Percentiles rank a stretch among this genome's conserved stretches.
Evolutionary conservation across 2,329 filamentous ascomycete genomes (phyloP).

Genomic region (Alternaria viburni): DNA sequence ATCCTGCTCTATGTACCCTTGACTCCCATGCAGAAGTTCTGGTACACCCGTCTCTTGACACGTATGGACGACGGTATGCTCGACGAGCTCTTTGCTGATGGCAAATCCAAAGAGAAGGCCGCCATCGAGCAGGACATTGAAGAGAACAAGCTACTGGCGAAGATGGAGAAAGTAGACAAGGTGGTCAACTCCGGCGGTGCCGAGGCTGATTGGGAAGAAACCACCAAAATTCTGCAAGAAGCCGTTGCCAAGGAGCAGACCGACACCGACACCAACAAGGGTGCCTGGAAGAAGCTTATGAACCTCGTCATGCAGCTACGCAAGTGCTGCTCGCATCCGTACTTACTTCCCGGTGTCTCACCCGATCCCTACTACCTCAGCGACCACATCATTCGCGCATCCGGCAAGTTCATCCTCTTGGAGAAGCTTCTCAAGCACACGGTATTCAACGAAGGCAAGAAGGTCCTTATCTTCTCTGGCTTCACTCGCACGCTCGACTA

Average conservation of each 20-base stretch:
- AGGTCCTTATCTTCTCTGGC: slow-evolving; percentile 64
- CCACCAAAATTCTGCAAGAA: slow-evolving; percentile 97
- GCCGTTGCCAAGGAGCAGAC: slow-evolving; percentile 61
- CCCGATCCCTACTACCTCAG: slow-evolving; percentile 56
- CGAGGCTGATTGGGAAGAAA: slow-evolving; percentile 62
- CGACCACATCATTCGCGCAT: slow-evolving; percentile 57
- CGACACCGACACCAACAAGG: slow-evolving; percentile 38
- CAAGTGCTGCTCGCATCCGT: slow-evolving; percentile 63
- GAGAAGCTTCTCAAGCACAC: slow-evolving; percentile 59
- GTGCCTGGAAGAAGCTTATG: slow-evolving; percentile 58
- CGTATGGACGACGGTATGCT: slow-evolving; percentile 59
- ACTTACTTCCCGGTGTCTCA: slow-evolving; percentile 55
- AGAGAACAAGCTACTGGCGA: slow-evolving; percentile 43
- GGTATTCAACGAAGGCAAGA: slow-evolving; percentile 59
- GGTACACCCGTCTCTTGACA: slow-evolving; percentile 65
- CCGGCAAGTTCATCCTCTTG: slow-evolving; percentile 63
- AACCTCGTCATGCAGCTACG: slow-evolving; percentile 64
- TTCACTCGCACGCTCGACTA: slow-evolving; percentile 60
- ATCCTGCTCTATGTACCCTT: slow-evolving; percentile 64
- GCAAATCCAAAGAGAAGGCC: slow-evolving; percentile 53
- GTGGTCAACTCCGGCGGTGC: slow-evolving; percentile 16
- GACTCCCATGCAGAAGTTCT: slow-evolving; percentile 64
- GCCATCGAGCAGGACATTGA: slow-evolving; percentile 48
- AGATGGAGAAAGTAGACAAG: slow-evolving; percentile 43
- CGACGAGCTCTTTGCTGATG: slow-evolving; percentile 59